Evolutionary conservation across 1,284 basidiomycete species (phyloP), one percentile per base, ranked within the genome.

Genomic region (Fomitopsis pinicola): DNA sequence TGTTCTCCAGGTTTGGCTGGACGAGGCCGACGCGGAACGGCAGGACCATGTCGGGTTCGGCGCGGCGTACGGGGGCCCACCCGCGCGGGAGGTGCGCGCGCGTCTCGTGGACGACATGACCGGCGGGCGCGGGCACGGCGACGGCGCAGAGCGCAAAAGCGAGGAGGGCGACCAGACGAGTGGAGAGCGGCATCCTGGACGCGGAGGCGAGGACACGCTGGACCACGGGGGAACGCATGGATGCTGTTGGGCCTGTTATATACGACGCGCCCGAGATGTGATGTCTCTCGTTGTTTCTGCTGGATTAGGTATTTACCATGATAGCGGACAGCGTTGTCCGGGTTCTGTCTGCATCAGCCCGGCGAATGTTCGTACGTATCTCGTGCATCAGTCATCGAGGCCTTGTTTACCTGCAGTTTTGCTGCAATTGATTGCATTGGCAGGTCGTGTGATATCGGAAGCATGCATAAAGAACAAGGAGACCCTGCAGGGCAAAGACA

Each of bases 11-110:
- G 67, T 82, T 81, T 22, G 75, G 71, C 67, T 82, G 81, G 50
- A 71, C 73, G 38, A 83, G 76, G 7, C 77, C 81, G 61, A 83
- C 77, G 48, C 78, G 76, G 36, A 83, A 66, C 15, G 78, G 77
- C n/a, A 80, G 67, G 57, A 71, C 57, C 6, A 70, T 64, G 55
- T 71, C 66, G 26, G 74, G 63, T 4, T 69, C 67, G 38, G 76
- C 72, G 42, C 74, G 70, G 14, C 75, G 72, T 38, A 71, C 62
- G 35, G 69, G 71, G 17, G 63, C 60, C 80, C 79, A 81, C 22
- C 75, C 76, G 44, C 58, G 44, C 10, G 78, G 79, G 12, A 72
- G 58, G 46, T 63, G 50, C 10, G 65, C 62, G 55, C 79, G 74
- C 55, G 72, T 75, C 63, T 79, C 78, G 64, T 80, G 78, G 1